Evolutionary conservation across 371 early-diverging fungal species (phyloP).

Genomic region (Mortierella sp.): DNA sequence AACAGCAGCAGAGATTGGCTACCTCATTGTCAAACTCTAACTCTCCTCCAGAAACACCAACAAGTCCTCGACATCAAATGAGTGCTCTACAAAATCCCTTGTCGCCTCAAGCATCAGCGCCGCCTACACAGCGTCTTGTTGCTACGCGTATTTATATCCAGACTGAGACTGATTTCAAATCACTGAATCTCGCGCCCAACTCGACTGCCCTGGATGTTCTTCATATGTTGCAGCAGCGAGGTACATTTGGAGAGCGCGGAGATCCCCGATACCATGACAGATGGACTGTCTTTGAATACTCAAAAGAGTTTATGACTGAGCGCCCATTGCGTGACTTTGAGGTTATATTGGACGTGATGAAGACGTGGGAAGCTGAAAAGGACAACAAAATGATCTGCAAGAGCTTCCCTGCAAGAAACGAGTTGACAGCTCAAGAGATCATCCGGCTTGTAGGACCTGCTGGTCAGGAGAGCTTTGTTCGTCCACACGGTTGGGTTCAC

Average conservation of each 20-base stretch:
- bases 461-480: conserved; percentile 52
- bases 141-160: conserved; percentile 90
- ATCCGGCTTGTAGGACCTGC: conserved; percentile 48
- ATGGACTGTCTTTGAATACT: conserved; percentile 93
- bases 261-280: conserved; percentile 62
- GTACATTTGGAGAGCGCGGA: conserved; percentile 63
- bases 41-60: conserved; percentile 28
- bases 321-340: conserved; percentile 93
- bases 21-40: conserved; percentile 8
- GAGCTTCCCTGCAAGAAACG: conserved; percentile 46
- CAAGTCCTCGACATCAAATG: conserved; percentile 16
- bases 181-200: conserved; percentile 78
- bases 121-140: conserved; percentile 62
- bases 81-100: conserved; percentile 18
- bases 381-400: conserved; percentile 55
- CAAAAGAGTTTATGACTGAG: conserved; percentile 81
- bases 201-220: conserved; percentile 82
- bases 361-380: conserved; percentile 80
- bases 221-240: conserved; percentile 72
- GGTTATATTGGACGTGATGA: conserved; percentile 81
- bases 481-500: conserved; percentile 76
- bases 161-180: conserved; percentile 79
- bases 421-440: conserved; percentile 45
- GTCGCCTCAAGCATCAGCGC: conserved; percentile 19
- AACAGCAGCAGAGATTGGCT: conserved; percentile 33